phyloP scores from a whole-genome alignment of 1,139 yeast genomes.

The Taphrina betulina region DNA sequence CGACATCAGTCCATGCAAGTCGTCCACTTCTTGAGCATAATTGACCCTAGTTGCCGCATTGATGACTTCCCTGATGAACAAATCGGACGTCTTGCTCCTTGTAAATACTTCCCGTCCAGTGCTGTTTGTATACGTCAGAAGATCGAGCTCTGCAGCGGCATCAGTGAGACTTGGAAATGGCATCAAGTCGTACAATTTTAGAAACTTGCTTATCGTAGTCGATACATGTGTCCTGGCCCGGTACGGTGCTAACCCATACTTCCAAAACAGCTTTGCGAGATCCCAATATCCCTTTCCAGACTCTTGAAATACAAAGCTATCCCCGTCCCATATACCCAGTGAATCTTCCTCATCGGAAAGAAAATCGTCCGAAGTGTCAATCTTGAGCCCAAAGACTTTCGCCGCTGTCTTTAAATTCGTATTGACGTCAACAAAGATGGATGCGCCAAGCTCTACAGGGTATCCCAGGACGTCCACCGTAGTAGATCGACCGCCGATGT shows the following conservation, averaged over 20 bases:
- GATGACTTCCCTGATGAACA: slow-evolving; percentile 43
- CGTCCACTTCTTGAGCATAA: slow-evolving; percentile 47
- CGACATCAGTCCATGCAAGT: slow-evolving; percentile 48
- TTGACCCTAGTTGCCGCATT: slow-evolving; percentile 50
- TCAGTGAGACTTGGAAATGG: slow-evolving; percentile 43
- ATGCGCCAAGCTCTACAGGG: slow-evolving; percentile 45
- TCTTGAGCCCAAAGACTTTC: slow-evolving; percentile 43
- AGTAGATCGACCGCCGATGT: slow-evolving; percentile 49
- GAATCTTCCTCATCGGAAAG: slow-evolving; percentile 36
- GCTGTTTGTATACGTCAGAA: slow-evolving; percentile 40
- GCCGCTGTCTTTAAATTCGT: slow-evolving; percentile 46
- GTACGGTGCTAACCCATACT: slow-evolving; percentile 41
- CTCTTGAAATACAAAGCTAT: slow-evolving; percentile 40
- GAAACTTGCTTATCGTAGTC: not conserved
- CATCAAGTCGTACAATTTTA: slow-evolving; percentile 36
- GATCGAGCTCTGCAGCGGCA: slow-evolving; percentile 39
- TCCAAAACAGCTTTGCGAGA: slow-evolving; percentile 40
- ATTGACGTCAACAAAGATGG: slow-evolving; percentile 49
- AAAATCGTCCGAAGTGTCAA: slow-evolving; percentile 33
- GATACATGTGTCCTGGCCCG: slow-evolving; percentile 21
- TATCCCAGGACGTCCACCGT: slow-evolving; percentile 42
- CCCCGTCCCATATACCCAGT: slow-evolving; percentile 49
- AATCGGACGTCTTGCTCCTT: slow-evolving; percentile 39
- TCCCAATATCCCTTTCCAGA: slow-evolving; percentile 35
- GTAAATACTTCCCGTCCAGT: slow-evolving; percentile 38